Base-by-base conservation (phyloP, 2,329 filamentous ascomycete species). In the Ramichloridium luteum region DNA sequence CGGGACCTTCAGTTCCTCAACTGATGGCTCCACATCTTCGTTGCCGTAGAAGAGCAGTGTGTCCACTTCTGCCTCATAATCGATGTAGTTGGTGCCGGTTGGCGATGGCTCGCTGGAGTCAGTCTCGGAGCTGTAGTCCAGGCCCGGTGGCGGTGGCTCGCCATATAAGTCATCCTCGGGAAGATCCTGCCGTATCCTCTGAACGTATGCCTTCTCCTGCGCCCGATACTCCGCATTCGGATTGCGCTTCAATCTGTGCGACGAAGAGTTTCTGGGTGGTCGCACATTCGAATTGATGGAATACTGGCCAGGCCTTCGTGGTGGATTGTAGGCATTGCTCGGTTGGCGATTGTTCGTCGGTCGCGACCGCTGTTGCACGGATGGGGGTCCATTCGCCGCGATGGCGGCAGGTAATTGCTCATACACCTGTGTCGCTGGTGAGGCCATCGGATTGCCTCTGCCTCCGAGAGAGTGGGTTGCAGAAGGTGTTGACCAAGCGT, bases 141-240 rank as follows among this genome's bases (percentile, higher is more conserved):
- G 62, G 40, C 71, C 76, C 25, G 75, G 74, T 2, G 76, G 73
- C 44, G 81, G 79, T 9, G 75, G 66, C 34, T 85, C 77, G 40
- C 64, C 57, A 47, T 85, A 81, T 61, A 86, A 90, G 44, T 82
- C 77, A 39, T 70, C 70, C 27, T 65, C 61, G 26, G 62, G 58
- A 6, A 48, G 50, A 36, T 75, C 72, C 44, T 92, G 83, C 36
- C 85, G 77, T 50, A 96, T 72, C 46, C 88, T 77, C 57, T 93
- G 84, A 18, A 96, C 79, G 54, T 98, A 98, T 35, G 88, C 88
- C 54, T 86, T 83, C 57, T 96, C 88, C 58, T 96, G 84, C 28
- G 82, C 81, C 38, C 80, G 67, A 53, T 82, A 83, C 45, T 80
- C 74, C 31, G 76, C 75, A 48, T 78, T 77, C 6, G 77, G 77